Evolutionary conservation across 768 basidiomycete genomes (phyloP).

Genomic region (Calocybe gangraenosa): DNA sequence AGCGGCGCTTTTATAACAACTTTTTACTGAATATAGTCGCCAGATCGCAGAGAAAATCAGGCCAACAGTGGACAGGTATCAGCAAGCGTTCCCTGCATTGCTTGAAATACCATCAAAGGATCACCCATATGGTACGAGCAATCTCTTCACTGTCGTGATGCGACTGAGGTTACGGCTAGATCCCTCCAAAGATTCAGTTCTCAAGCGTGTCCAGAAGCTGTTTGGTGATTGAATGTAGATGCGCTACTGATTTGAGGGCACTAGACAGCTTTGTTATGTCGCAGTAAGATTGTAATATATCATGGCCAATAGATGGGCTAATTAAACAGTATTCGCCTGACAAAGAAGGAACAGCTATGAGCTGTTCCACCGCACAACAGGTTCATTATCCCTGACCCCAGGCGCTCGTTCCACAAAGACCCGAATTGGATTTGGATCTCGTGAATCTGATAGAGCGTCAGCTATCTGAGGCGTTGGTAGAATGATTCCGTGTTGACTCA

Average conservation of each 20-base stretch:
- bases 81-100: slow-evolving; percentile 93
- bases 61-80: slow-evolving; percentile 91
- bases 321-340: slow-evolving; percentile 11
- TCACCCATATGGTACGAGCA: slow-evolving; percentile 84
- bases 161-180: slow-evolving; percentile 45
- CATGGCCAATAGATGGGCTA: neutral
- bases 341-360: slow-evolving; percentile 20
- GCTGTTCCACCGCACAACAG: slow-evolving; percentile 64
- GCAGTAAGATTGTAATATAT: neutral
- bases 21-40: slow-evolving; percentile 3
- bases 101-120: slow-evolving; percentile 99
- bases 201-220: slow-evolving; percentile 95
- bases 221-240: slow-evolving; percentile 70
- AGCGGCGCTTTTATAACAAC: neutral
- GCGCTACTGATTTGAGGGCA: too few species aligned
- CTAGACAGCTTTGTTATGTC: neutral
- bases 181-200: slow-evolving; percentile 90
- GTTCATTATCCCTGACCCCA: slow-evolving; percentile 67
- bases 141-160: neutral
- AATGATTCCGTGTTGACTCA: slow-evolving; percentile 38
- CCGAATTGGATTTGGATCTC: slow-evolving; percentile 55
- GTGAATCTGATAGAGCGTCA: slow-evolving; percentile 38
- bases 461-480: slow-evolving; percentile 3
- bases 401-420: slow-evolving; percentile 67
- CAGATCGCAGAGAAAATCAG: slow-evolving; percentile 98